Conservation (phyloP, 768 basidiomycete genomes). For the Krasilnikovozyma curviuscula region DNA sequence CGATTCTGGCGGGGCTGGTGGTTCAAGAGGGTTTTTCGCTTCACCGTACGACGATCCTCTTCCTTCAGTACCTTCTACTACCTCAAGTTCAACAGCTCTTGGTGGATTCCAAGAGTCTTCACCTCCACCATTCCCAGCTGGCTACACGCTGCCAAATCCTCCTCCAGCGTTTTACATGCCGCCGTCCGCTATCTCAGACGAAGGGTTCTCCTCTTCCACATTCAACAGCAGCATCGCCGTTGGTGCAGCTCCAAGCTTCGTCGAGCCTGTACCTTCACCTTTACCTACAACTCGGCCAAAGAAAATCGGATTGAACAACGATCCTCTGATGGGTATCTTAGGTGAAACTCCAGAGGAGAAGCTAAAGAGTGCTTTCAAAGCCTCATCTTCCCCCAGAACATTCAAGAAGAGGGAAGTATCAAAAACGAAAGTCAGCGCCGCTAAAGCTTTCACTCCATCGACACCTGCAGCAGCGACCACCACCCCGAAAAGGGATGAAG, state of each 20-base stretch:
- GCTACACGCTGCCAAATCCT: neutral
- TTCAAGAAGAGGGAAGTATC: neutral
- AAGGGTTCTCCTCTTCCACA: neutral
- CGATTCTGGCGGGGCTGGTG: too few relatives aligned
- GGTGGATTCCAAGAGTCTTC: too few relatives aligned
- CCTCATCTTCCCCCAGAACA: neutral
- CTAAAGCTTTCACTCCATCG: neutral
- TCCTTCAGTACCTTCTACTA: too few relatives aligned
- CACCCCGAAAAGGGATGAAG: too few relatives aligned
- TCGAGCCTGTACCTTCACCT: neutral
- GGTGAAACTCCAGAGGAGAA: conserved; percentile 7
- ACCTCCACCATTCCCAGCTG: neutral
- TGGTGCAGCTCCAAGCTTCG: neutral
- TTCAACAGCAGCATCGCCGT: neutral
- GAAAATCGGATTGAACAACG: neutral
- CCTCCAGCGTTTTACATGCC: neutral
- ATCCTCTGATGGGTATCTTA: conserved; percentile 1
- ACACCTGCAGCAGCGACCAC: neutral
- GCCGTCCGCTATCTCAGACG: neutral
- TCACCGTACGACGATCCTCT: too few relatives aligned
- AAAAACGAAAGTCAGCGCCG: neutral
- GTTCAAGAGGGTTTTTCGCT: too few relatives aligned
- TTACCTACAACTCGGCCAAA: neutral
- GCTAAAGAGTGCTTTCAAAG: conserved; percentile 8
- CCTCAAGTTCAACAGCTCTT: too few relatives aligned